Evolutionary conservation across 176 grass and related monocot genomes (phyloP), one percentile per base, ranked within the genome.

Genomic region (Lolium multiflorum): DNA sequence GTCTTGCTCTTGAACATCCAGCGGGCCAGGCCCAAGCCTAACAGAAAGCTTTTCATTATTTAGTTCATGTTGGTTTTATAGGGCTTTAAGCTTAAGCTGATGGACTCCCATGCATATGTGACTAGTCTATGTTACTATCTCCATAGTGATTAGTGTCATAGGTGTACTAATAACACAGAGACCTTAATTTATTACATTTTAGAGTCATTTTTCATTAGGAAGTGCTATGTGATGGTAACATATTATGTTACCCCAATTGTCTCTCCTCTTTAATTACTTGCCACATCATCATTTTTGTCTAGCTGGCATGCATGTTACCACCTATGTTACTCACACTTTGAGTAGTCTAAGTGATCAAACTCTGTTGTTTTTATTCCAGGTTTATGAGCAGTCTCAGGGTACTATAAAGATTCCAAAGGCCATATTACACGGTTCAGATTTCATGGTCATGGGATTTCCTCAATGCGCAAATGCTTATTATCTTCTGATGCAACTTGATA

Each of bases 401-500:
- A 91, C 74, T 83, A 25, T 98, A 41, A 94, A 89, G 85, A 92
- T 98, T 63, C 91, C 96, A 2, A 82, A 98, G 57, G 47, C 78
- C 71, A 79, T 94, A 82, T 83, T 94, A 52, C 79, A 92, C 76
- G 96, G 93, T 76, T 92, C 92, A 72, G 93, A 98, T 77, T 47
- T 88, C 6, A 92, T 92, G 84, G 67, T 98, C 11, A 91, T 98
- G 88, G 91, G 91, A 7, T 96, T 98, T 90, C 93, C 96, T n/a
- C 91, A 96, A 72, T 96, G 96, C 80, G 90, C 87, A 54, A 94
- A 94, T 89, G 83, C 88, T 20, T 98, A 98, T 86, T 96, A 91
- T 96, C 82, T 98, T 74, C 82, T 95, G 86, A 91, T 98, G 93
- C 96, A 98, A 84, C 88, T 98, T 86, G 92, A 98, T 85, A 94